Evolutionary conservation across 129 eudicot genomes (phyloP).

Genomic region (Saussurea involucrata): DNA sequence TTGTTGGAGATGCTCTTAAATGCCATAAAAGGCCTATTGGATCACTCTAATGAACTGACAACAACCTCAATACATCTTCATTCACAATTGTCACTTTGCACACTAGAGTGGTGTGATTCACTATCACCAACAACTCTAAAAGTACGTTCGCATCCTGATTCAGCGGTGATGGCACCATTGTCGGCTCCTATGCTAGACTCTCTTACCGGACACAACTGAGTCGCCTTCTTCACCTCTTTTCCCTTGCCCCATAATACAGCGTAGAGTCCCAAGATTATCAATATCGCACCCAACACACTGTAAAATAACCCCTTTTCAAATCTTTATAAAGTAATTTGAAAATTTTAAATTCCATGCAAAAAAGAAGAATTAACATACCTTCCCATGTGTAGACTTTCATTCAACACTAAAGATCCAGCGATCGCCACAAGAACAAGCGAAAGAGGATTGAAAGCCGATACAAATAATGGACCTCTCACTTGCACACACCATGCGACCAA

Average conservation of each 20-base stretch:
- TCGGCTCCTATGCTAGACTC: slow-evolving; percentile 16
- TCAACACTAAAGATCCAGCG: slow-evolving; percentile 45
- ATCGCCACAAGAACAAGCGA: slow-evolving; percentile 60
- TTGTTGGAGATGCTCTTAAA: too few species aligned
- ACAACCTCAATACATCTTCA: slow-evolving; percentile 22
- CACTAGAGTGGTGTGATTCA: slow-evolving; percentile 26
- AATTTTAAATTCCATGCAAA: not conserved
- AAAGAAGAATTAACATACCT: slow-evolving; percentile 33
- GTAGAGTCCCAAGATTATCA: slow-evolving; percentile 54
- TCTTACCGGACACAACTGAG: slow-evolving; percentile 25
- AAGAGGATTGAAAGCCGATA: slow-evolving; percentile 54
- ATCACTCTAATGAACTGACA: slow-evolving; percentile 12
- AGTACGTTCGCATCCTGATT: slow-evolving; percentile 3
- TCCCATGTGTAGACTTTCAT: slow-evolving; percentile 62
- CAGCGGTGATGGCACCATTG: slow-evolving; percentile 1
- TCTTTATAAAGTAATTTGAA: not conserved
- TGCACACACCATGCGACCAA: slow-evolving; percentile 50
- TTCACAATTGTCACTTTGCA: slow-evolving; percentile 20
- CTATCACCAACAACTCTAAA: slow-evolving; percentile 14
- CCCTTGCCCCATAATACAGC: slow-evolving; percentile 62
- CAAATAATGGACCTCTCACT: slow-evolving; percentile 70
- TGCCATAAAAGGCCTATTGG: not conserved
- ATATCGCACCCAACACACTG: slow-evolving; percentile 57
- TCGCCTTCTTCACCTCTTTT: slow-evolving; percentile 42
- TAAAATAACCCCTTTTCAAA: not conserved